phyloP scores from a whole-genome alignment of 73 alveolate species.

The Halteria grandinella region DNA sequence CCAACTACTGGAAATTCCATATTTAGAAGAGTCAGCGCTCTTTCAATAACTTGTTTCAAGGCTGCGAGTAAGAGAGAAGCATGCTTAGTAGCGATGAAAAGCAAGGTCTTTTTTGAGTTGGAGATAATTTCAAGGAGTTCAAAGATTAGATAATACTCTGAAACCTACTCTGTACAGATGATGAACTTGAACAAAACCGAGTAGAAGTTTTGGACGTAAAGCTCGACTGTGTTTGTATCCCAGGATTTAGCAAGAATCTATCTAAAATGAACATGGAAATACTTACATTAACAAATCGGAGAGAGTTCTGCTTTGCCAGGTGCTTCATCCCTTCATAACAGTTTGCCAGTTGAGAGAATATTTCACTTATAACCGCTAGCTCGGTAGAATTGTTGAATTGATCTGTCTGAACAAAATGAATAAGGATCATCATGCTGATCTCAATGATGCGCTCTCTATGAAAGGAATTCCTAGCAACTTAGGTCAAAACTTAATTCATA shows the following conservation, averaged over 20 bases:
- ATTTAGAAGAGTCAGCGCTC: background rate
- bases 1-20: conserved; percentile 21
- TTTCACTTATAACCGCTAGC: conserved; percentile 49
- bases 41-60: background rate
- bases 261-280: no score
- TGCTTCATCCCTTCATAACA: conserved; percentile 18
- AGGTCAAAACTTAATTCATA: no score
- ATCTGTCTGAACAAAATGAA: no score
- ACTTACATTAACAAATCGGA: no score
- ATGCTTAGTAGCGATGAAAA: conserved; percentile 26
- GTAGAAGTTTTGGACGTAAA: conserved; percentile 21
- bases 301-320: conserved; percentile 51
- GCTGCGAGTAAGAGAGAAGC: background rate
- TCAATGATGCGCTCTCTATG: conserved; percentile 30
- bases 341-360: conserved; percentile 41
- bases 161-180: conserved; percentile 20
- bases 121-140: conserved; percentile 53
- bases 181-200: conserved; percentile 51
- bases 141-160: conserved; percentile 51
- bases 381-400: no score
- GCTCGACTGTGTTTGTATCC: conserved; percentile 53
- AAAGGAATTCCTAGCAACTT: conserved; percentile 49
- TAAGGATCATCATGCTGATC: no score
- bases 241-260: conserved; percentile 60
- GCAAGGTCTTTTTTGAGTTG: conserved; percentile 35